phyloP scores from a whole-genome alignment of 2,329 filamentous ascomycete species.

The Penicillium sp. region DNA sequence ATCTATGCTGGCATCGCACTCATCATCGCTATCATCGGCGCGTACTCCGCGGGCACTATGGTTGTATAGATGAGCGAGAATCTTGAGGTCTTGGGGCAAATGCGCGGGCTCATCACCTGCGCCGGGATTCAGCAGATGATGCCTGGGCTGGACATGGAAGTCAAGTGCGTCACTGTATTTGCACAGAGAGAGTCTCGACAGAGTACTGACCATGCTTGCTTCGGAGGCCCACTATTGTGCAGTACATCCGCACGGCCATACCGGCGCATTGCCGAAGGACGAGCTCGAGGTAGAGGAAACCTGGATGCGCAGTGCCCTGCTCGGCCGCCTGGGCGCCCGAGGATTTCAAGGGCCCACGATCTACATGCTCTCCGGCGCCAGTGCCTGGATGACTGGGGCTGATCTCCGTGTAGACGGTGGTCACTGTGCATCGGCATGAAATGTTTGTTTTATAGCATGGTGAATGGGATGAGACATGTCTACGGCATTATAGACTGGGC shows the following conservation, averaged over 20 bases:
- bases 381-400: slow-evolving; percentile 42
- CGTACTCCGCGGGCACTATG: no score
- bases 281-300: slow-evolving; percentile 52
- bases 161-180: no score
- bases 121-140: slow-evolving; percentile 56
- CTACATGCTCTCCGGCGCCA: slow-evolving; percentile 39
- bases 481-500: slow-evolving; percentile 10
- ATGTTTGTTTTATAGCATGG: slow-evolving; percentile 2
- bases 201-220: no score
- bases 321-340: slow-evolving; percentile 50
- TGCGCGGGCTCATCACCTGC: slow-evolving; percentile 48
- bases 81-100: no score
- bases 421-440: slow-evolving; percentile 36
- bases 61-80: no score
- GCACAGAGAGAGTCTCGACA: no score
- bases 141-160: no score
- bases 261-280: slow-evolving; percentile 44
- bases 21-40: no score
- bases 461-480: slow-evolving; percentile 12
- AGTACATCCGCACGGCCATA: slow-evolving; percentile 52
- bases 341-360: slow-evolving; percentile 40
- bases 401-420: slow-evolving; percentile 43
- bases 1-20: no score
- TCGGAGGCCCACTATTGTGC: background rate
- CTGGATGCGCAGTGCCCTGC: slow-evolving; percentile 54